Evolutionary conservation across 2,329 filamentous ascomycete genomes (phyloP).

Genomic region (Ceratocystis alfenasii): DNA sequence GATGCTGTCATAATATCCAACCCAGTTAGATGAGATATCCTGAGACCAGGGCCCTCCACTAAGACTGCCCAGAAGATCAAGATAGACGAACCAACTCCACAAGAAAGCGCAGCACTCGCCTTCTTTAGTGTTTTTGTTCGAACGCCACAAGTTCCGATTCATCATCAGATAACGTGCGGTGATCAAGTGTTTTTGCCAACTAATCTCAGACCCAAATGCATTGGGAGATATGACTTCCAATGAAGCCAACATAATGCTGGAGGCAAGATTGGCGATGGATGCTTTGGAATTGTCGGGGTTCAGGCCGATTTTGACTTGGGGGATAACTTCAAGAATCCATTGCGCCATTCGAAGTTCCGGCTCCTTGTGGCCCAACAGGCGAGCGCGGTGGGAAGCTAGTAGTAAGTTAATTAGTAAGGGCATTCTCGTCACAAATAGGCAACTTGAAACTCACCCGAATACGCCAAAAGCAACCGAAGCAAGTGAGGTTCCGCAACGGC

Average conservation of each 20-base stretch:
- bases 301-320: constrained; percentile 33
- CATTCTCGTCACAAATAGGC: neutral
- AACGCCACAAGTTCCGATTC: constrained; percentile 28
- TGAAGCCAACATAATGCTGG: constrained; percentile 73
- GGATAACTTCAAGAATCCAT: constrained; percentile 67
- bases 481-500: constrained; percentile 58
- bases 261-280: constrained; percentile 50
- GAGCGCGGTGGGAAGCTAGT: constrained; percentile 62
- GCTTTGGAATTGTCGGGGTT: constrained; percentile 2
- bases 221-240: constrained; percentile 73
- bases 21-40: constrained; percentile 36
- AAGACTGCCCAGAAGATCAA: constrained; percentile 66
- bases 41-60: constrained; percentile 44
- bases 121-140: constrained; percentile 28
- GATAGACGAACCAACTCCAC: constrained; percentile 70
- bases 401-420: constrained; percentile 5
- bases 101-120: constrained; percentile 53
- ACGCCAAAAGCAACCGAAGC: constrained; percentile 64
- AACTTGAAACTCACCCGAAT: constrained; percentile 40
- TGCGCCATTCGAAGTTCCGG: constrained; percentile 65
- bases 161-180: constrained; percentile 66
- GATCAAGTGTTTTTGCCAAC: constrained; percentile 69
- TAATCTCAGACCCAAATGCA: constrained; percentile 66
- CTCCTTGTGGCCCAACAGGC: constrained; percentile 60
- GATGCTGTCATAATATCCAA: constrained; percentile 40